A percentile compares a stretch with the other conserved stretches of the same genome.
phyloP scores from a whole-genome alignment of 164 flowering plant species.

The Nelumbo lutea region DNA sequence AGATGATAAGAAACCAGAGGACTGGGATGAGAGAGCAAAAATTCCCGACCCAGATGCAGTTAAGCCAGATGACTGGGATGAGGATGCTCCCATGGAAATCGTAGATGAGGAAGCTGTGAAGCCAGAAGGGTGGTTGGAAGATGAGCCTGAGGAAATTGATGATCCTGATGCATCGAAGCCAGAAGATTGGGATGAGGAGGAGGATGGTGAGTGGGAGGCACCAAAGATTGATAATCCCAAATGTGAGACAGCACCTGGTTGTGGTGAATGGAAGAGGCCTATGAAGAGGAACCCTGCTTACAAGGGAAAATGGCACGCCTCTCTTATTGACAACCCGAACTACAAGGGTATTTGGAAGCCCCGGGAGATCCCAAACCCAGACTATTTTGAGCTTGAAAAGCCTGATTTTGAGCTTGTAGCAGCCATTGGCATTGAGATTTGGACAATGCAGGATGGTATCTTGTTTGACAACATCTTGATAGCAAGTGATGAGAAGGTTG shows the following conservation, averaged over 20 bases:
- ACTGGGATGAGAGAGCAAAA: conserved; percentile 75
- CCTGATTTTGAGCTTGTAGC: conserved; percentile 88
- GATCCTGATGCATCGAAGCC: conserved; percentile 79
- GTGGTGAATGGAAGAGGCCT: conserved; percentile 86
- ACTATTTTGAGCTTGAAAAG: conserved; percentile 36
- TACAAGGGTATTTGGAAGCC: conserved; percentile 12
- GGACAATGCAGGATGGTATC: conserved; percentile 99
- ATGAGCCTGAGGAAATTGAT: conserved; percentile 77
- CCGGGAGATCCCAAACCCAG: conserved; percentile 15
- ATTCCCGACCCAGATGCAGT: conserved; percentile 62
- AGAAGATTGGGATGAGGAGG: conserved; percentile 87
- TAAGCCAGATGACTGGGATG: conserved; percentile 81
- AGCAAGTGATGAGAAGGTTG: conserved; percentile 61
- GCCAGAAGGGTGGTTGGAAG: conserved; percentile 81
- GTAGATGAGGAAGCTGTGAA: conserved; percentile 69
- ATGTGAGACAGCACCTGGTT: conserved; percentile 67
- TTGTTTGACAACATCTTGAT: conserved; percentile 88
- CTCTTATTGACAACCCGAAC: conserved; percentile 7
- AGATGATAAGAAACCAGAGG: conserved; percentile 94
- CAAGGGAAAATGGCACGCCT: conserved; percentile 12
- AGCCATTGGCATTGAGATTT: conserved; percentile 96
- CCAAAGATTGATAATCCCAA: conserved; percentile 72
- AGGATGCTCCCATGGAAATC: conserved; percentile 87
- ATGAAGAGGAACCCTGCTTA: conserved; percentile 10
- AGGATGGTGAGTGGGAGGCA: conserved; percentile 87